phyloP scores from a whole-genome alignment of 129 eudicot genomes.

The Kitagawia praeruptora region DNA sequence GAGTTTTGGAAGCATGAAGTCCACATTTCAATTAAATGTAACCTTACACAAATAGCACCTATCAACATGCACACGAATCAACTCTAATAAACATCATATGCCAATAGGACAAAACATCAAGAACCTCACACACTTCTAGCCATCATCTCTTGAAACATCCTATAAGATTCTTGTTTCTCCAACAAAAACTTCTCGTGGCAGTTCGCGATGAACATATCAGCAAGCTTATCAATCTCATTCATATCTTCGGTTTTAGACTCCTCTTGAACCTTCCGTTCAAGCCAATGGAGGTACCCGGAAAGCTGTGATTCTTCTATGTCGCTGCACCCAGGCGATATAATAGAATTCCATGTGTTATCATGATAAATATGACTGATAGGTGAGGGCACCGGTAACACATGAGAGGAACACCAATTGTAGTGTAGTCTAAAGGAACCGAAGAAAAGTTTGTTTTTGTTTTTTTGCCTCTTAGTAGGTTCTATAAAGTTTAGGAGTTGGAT shows the following conservation, averaged over 20 bases:
- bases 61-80: too few relatives aligned
- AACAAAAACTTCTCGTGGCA: constrained; percentile 92
- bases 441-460: constrained; percentile 51
- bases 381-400: constrained; percentile 58
- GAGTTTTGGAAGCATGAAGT: background rate
- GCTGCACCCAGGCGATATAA: constrained; percentile 20
- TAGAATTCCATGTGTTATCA: constrained; percentile 65
- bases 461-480: constrained; percentile 39
- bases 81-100: background rate
- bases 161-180: constrained; percentile 89
- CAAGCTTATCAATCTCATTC: constrained; percentile 81
- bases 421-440: constrained; percentile 87
- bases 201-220: constrained; percentile 83
- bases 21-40: background rate
- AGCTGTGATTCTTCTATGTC: constrained; percentile 46
- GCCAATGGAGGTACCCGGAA: constrained; percentile 87
- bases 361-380: constrained; percentile 37
- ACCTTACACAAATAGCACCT: background rate
- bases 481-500: constrained; percentile 42
- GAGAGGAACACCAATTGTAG: constrained; percentile 96
- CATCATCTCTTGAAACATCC: constrained; percentile 94
- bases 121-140: constrained; percentile 78
- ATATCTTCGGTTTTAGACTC: constrained; percentile 18
- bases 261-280: constrained; percentile 60
- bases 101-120: background rate